Evolutionary conservation across 331 rosid species (phyloP).

Genomic region (Quercus lobata): DNA sequence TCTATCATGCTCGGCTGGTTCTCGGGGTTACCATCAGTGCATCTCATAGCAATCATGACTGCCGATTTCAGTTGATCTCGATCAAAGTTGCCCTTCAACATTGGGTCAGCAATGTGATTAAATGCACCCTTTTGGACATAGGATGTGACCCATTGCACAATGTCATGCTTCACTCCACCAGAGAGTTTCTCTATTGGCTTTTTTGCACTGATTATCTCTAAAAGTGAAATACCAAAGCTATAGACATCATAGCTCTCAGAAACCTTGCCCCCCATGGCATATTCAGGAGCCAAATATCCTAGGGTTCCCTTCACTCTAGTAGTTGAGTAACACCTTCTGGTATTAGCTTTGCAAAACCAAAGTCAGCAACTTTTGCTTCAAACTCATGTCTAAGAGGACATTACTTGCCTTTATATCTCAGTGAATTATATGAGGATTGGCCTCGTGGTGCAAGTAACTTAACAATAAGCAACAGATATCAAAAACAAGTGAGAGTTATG

Average conservation of each 20-base stretch:
- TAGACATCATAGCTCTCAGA: conserved; percentile 87
- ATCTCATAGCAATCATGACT: conserved; percentile 49
- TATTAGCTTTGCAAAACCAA: conserved; percentile 81
- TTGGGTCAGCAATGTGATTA: conserved; percentile 59
- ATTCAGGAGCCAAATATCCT: conserved; percentile 90
- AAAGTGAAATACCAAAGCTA: conserved; percentile 76
- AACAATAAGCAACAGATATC: neutral
- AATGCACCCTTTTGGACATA: conserved; percentile 49
- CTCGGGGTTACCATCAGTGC: conserved; percentile 53
- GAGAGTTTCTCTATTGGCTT: conserved; percentile 81
- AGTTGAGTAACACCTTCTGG: conserved; percentile 78
- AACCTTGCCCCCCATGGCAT: conserved; percentile 95
- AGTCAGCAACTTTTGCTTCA: conserved; percentile 74
- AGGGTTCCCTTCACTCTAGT: conserved; percentile 90
- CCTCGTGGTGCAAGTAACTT: conserved; percentile 75
- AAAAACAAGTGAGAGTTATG: too few relatives aligned
- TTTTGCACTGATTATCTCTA: conserved; percentile 67
- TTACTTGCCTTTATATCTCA: conserved; percentile 92
- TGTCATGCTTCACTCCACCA: conserved; percentile 76
- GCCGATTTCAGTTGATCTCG: conserved; percentile 44
- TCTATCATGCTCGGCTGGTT: conserved; percentile 62
- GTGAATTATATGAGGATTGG: conserved; percentile 72
- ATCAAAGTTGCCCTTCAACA: conserved; percentile 54
- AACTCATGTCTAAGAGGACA: conserved; percentile 58
- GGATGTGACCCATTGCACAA: conserved; percentile 85